Conservation (phyloP, 2,329 filamentous ascomycete genomes). For the Hawksworthiomyces lignivorus region DNA sequence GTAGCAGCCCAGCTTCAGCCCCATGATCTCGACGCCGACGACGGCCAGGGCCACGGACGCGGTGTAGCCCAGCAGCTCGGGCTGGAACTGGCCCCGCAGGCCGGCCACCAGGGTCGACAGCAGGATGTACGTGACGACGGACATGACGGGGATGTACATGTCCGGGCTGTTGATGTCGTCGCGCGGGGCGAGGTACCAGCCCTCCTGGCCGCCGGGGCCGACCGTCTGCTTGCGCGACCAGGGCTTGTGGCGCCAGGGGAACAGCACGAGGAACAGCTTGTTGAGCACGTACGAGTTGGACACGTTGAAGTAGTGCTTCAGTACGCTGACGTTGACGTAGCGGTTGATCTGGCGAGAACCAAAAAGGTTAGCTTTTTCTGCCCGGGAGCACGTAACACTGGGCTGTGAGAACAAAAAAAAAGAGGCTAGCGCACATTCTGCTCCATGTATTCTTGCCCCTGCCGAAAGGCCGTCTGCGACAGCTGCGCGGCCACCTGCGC, state of each 20-base stretch:
- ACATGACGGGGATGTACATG: constrained; percentile 99
- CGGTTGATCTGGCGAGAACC: constrained; percentile 40
- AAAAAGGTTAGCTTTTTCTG: background rate
- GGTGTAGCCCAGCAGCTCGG: constrained; percentile 84
- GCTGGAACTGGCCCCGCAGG: constrained; percentile 83
- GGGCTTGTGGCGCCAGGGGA: constrained; percentile 95
- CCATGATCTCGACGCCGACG: constrained; percentile 80
- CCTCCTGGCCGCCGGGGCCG: constrained; percentile 60
- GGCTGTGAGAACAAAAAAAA: background rate
- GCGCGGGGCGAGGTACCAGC: constrained; percentile 79
- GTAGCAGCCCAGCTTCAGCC: constrained; percentile 87
- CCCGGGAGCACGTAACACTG: too few species aligned
- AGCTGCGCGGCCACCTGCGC: constrained; percentile 93
- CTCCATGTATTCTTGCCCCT: constrained; percentile 90
- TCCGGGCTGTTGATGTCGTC: constrained; percentile 97
- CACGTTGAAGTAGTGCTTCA: constrained; percentile 99
- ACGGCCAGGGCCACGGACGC: constrained; percentile 78
- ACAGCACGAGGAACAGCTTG: constrained; percentile 88
- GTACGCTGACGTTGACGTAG: constrained; percentile 80
- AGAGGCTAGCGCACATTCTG: constrained; percentile 60
- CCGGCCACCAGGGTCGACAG: constrained; percentile 86
- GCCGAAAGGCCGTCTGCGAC: constrained; percentile 82
- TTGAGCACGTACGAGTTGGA: constrained; percentile 93
- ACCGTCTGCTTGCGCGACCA: constrained; percentile 87
- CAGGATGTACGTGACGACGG: constrained; percentile 93